Percentiles rank a stretch among this genome's conserved stretches.
phyloP scores from a whole-genome alignment of 805 yeast genomes.

The Yamadazyma takamatsuzukensis region DNA sequence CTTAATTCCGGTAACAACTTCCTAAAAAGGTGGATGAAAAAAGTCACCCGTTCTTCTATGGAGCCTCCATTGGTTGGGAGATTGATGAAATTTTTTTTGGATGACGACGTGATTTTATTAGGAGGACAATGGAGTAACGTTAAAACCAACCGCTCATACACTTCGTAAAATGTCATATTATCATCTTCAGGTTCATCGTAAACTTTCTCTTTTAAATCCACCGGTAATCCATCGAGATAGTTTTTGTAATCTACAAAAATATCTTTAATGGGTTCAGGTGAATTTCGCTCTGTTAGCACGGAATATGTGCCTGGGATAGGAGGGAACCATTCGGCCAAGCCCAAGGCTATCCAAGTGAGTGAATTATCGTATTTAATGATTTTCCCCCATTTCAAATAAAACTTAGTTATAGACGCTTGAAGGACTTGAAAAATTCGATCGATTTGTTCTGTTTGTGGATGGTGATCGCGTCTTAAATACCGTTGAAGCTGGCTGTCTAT shows the following conservation, averaged over 20 bases:
- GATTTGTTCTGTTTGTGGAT: slow-evolving; percentile 18
- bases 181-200: slow-evolving; percentile 22
- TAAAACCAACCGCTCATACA: slow-evolving; percentile 71
- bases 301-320: slow-evolving; percentile 52
- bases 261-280: slow-evolving; percentile 26
- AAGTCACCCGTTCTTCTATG: slow-evolving; percentile 61
- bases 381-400: slow-evolving; percentile 74
- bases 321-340: slow-evolving; percentile 86
- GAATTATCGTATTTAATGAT: slow-evolving; percentile 77
- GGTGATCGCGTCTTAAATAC: background rate
- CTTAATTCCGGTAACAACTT: slow-evolving; percentile 72
- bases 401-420: slow-evolving; percentile 58
- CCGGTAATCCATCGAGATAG: slow-evolving; percentile 31
- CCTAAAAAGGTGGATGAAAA: slow-evolving; percentile 62
- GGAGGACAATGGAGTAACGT: slow-evolving; percentile 74
- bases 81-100: slow-evolving; percentile 12
- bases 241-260: slow-evolving; percentile 36
- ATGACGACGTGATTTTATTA: slow-evolving; percentile 43
- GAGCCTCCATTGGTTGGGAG: slow-evolving; percentile 59
- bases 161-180: slow-evolving; percentile 55
- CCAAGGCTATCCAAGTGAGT: slow-evolving; percentile 82
- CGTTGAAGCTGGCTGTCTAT: slow-evolving; percentile 33
- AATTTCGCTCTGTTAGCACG: slow-evolving; percentile 49
- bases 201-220: slow-evolving; percentile 17
- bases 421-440: slow-evolving; percentile 55